These are phyloP conservation scores for Stephania cephalantha DNA, from an alignment of 164 flowering plant species.

Conservation along the genomic window DNA sequence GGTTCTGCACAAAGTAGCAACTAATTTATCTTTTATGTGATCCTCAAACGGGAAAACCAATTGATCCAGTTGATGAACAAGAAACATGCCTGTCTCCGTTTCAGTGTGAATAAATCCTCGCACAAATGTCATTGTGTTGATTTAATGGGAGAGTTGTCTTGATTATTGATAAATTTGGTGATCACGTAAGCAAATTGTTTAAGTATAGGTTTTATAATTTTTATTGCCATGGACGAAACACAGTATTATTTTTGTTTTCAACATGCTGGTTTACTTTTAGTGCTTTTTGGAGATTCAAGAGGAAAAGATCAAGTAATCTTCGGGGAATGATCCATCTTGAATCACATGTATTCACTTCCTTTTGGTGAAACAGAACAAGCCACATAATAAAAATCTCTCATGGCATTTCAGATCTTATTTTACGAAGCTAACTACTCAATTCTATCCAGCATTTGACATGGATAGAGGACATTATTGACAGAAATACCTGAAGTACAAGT, in stretches of 20 bases:
- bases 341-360: slow-evolving; percentile 1
- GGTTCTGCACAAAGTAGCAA: too few relatives aligned
- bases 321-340: slow-evolving; percentile 2
- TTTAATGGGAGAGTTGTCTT: neutral
- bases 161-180: neutral
- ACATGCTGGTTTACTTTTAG: neutral
- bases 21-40: neutral
- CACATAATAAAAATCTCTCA: neutral
- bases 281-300: neutral
- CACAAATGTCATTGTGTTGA: neutral
- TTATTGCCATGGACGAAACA: neutral
- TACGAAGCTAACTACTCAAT: slow-evolving; percentile 2
- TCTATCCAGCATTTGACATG: slow-evolving; percentile 4
- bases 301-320: neutral
- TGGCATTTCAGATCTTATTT: neutral
- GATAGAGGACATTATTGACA: slow-evolving; percentile 3
- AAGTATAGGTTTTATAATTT: neutral
- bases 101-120: neutral
- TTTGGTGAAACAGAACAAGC: neutral
- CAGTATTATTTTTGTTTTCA: too few relatives aligned
- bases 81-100: neutral
- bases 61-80: neutral
- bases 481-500: slow-evolving; percentile 8
- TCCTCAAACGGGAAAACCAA: neutral
- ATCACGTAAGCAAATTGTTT: neutral